Percentiles rank a stretch among this genome's conserved stretches.
These are phyloP conservation scores for Antrodiella citrinella DNA, from an alignment of 768 basidiomycete genomes.

Conservation along the genomic window DNA sequence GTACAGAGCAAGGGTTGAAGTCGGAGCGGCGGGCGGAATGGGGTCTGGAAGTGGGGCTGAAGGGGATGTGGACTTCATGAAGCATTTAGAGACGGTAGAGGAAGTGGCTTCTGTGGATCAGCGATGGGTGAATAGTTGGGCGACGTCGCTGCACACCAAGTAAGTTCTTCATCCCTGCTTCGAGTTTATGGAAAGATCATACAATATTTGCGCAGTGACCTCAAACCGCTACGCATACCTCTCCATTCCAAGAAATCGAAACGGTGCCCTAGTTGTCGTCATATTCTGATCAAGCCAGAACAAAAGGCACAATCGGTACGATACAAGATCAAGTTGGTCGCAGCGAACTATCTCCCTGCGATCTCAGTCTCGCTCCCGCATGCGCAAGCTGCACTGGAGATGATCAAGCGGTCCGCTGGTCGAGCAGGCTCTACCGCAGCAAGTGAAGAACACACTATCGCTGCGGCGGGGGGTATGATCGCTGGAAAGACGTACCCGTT, in stretches of 20 bases:
- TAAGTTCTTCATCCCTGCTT: slow-evolving; percentile 27
- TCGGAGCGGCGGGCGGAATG: slow-evolving; percentile 42
- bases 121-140: slow-evolving; percentile 80
- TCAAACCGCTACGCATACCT: slow-evolving; percentile 84
- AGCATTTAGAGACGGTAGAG: slow-evolving; percentile 48
- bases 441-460: slow-evolving; percentile 22
- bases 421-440: slow-evolving; percentile 23
- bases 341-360: slow-evolving; percentile 87
- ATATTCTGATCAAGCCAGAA: slow-evolving; percentile 97
- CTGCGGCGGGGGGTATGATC: slow-evolving; percentile 38
- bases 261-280: slow-evolving; percentile 88
- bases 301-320: slow-evolving; percentile 91
- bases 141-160: slow-evolving; percentile 53
- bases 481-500: slow-evolving; percentile 82
- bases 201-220: slow-evolving; percentile 42
- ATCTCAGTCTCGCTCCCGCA: slow-evolving; percentile 69
- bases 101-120: slow-evolving; percentile 69
- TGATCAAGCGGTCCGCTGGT: slow-evolving; percentile 31
- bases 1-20: slow-evolving; percentile 67
- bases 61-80: slow-evolving; percentile 63
- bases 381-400: slow-evolving; percentile 29
- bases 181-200: slow-evolving; percentile 6
- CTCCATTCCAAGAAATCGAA: slow-evolving; percentile 92
- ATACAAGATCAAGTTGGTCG: slow-evolving; percentile 97
- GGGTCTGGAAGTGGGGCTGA: slow-evolving; percentile 59